Conservation (phyloP, 2,329 filamentous ascomycete species). For the Penicillium sp. region DNA sequence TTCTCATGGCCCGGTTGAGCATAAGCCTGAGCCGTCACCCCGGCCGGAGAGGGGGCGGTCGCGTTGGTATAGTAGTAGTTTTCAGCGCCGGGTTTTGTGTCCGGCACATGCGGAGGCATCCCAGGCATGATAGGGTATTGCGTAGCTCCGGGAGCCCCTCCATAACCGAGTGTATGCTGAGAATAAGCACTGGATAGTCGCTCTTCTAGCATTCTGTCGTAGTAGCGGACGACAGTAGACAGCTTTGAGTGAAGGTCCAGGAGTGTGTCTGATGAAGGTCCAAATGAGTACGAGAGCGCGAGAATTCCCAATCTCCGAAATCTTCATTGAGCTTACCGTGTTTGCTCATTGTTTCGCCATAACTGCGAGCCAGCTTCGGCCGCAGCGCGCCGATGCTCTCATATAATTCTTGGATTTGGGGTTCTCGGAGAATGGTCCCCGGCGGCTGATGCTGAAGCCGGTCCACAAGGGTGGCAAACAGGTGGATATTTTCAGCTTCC, state of each 20-base stretch:
- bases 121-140: slow-evolving; percentile 18
- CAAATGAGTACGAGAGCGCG: slow-evolving; percentile 13
- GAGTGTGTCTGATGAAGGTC: slow-evolving; percentile 62
- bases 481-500: slow-evolving; percentile 94
- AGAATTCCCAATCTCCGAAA: not conserved
- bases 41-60: slow-evolving; percentile 6
- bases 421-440: slow-evolving; percentile 91
- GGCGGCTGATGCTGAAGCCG: slow-evolving; percentile 90
- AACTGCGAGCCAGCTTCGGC: slow-evolving; percentile 89
- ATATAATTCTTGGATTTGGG: slow-evolving; percentile 96
- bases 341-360: slow-evolving; percentile 99
- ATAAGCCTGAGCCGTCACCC: slow-evolving; percentile 11
- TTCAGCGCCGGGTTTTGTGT: slow-evolving; percentile 15
- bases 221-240: slow-evolving; percentile 92
- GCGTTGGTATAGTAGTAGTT: slow-evolving; percentile 21
- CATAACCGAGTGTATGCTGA: slow-evolving; percentile 66
- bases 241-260: slow-evolving; percentile 92
- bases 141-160: slow-evolving; percentile 15
- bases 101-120: slow-evolving; percentile 8
- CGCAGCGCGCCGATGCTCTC: slow-evolving; percentile 91
- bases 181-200: slow-evolving; percentile 87
- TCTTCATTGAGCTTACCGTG: slow-evolving; percentile 59
- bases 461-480: slow-evolving; percentile 91
- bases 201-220: slow-evolving; percentile 96
- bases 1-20: slow-evolving; percentile 9